Conservation (phyloP, 495 filamentous ascomycete species). For the Alectoria sarmentosa region DNA sequence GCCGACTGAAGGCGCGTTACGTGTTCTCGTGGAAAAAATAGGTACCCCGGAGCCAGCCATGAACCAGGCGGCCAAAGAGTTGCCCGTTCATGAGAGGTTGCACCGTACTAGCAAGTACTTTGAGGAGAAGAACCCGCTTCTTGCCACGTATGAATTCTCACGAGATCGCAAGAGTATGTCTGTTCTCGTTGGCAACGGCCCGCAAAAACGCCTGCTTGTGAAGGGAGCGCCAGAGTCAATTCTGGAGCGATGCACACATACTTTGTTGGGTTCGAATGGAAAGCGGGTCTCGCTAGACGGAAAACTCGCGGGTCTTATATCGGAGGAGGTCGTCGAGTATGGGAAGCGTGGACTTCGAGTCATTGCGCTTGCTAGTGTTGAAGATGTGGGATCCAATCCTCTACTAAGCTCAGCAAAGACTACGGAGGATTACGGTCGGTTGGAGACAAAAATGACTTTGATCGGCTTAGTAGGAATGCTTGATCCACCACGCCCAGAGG, state of each 20-base stretch:
- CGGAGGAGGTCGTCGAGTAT: conserved; percentile 76
- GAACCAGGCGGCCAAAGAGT: conserved; percentile 45
- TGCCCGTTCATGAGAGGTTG: conserved; percentile 51
- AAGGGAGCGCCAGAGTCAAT: conserved; percentile 96
- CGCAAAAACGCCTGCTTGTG: conserved; percentile 74
- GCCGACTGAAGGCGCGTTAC: conserved; percentile 89
- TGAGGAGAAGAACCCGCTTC: conserved; percentile 61
- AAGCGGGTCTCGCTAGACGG: conserved; percentile 62
- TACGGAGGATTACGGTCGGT: conserved; percentile 69
- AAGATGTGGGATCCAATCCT: conserved; percentile 62
- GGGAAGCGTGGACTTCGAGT: conserved; percentile 89
- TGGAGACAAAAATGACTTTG: conserved; percentile 92
- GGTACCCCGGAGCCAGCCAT: conserved; percentile 56
- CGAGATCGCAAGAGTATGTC: conserved; percentile 99
- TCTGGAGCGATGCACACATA: conserved; percentile 80
- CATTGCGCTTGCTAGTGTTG: conserved; percentile 80
- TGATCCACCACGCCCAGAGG: conserved; percentile 95
- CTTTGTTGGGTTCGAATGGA: conserved; percentile 66
- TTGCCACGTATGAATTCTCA: conserved; percentile 95
- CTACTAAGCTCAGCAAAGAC: conserved; percentile 69
- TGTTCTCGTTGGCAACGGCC: conserved; percentile 67
- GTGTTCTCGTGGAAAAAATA: conserved; percentile 90
- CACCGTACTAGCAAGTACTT: conserved; percentile 81
- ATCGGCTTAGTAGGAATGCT: conserved; percentile 94
- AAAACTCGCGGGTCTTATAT: conserved; percentile 58